These are phyloP conservation scores for Tremella yokohamensis DNA, from an alignment of 768 basidiomycete genomes.

Conservation along the genomic window DNA sequence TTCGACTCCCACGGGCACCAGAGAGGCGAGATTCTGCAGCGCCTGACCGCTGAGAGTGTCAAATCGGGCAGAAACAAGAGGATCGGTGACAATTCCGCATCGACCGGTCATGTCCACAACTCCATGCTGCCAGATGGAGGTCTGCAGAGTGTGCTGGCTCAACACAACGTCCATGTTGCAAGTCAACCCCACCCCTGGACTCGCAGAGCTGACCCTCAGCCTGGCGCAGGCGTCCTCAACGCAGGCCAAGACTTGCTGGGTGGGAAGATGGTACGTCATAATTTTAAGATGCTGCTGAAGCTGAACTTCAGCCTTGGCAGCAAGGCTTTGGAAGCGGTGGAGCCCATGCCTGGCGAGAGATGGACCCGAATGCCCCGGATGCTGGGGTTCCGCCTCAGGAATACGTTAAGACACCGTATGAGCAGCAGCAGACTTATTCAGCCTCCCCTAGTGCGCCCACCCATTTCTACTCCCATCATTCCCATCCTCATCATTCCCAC, in stretches of 20 bases:
- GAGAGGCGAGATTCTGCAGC: slow-evolving; percentile 40
- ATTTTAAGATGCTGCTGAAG: not conserved
- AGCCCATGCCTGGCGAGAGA: slow-evolving; percentile 44
- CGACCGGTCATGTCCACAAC: slow-evolving; percentile 44
- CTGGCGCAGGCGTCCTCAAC: slow-evolving; percentile 46
- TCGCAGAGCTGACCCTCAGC: slow-evolving; percentile 20
- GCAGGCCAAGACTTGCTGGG: slow-evolving; percentile 47
- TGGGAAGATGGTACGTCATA: slow-evolving; percentile 42
- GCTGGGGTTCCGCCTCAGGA: not conserved
- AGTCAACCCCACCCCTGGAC: slow-evolving; percentile 7
- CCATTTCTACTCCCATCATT: not conserved
- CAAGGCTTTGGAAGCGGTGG: slow-evolving; percentile 50
- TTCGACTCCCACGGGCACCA: slow-evolving; percentile 31
- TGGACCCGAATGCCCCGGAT: slow-evolving; percentile 20
- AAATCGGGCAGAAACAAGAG: slow-evolving; percentile 41
- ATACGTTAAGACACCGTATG: too few relatives aligned
- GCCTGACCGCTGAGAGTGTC: slow-evolving; percentile 43
- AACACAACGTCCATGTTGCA: slow-evolving; percentile 49
- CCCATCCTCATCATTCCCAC: not conserved
- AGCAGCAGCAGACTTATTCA: too few relatives aligned
- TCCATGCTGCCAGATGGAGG: slow-evolving; percentile 42
- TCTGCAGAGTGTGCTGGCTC: slow-evolving; percentile 43
- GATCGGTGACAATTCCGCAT: slow-evolving; percentile 36
- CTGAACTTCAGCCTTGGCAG: slow-evolving; percentile 41
- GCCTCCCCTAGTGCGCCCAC: too few relatives aligned